phyloP scores from a whole-genome alignment of 2,329 filamentous ascomycete genomes.

The Endothia cerciana region DNA sequence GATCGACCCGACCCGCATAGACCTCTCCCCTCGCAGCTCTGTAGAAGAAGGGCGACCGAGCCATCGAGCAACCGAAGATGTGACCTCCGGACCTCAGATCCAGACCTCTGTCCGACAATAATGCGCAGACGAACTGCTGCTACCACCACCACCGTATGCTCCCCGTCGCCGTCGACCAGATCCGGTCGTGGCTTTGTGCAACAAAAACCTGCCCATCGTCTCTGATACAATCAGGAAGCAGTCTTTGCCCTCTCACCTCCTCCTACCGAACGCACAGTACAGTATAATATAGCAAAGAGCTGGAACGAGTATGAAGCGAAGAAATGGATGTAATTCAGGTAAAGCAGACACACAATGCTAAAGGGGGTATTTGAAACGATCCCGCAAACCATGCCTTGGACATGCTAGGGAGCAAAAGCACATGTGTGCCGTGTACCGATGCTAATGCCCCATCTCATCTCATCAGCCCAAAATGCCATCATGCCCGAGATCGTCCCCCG shows the following conservation, averaged over 20 bases:
- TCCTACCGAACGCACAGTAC: background rate
- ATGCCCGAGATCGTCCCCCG: too few species aligned
- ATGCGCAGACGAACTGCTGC: too few species aligned
- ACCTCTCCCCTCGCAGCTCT: too few species aligned
- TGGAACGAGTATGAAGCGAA: background rate
- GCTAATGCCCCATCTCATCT: background rate
- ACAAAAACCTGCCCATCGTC: background rate
- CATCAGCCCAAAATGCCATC: background rate
- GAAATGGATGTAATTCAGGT: background rate
- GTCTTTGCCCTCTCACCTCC: background rate
- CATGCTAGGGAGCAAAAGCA: background rate
- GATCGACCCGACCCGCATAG: too few species aligned
- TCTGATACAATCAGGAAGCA: background rate
- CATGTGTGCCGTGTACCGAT: background rate
- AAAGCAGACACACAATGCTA: constrained; percentile 4
- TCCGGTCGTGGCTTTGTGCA: too few species aligned
- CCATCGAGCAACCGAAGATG: too few species aligned
- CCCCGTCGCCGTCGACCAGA: too few species aligned
- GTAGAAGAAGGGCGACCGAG: too few species aligned
- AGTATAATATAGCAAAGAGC: background rate
- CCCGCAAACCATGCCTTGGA: background rate
- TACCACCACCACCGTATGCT: too few species aligned
- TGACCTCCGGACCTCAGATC: too few species aligned
- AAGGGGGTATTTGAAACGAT: background rate
- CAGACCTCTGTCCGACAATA: too few species aligned